Conservation (phyloP, 1,139 yeast species). For the Saccharomyces hybrid region DNA sequence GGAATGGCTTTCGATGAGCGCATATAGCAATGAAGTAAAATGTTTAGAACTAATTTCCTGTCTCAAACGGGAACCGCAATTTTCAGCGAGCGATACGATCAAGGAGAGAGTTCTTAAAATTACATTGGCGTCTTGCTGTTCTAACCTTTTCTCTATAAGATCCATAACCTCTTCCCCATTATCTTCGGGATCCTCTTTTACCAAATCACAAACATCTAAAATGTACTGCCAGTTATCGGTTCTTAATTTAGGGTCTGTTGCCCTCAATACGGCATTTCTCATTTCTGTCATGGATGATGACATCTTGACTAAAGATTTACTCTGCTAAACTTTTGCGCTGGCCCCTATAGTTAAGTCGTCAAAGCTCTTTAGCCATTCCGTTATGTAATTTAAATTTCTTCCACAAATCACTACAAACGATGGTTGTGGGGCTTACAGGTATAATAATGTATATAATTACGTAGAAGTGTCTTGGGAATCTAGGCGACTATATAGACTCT, state of each 20-base stretch:
- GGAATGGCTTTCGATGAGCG: slow-evolving; percentile 47
- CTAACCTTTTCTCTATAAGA: slow-evolving; percentile 45
- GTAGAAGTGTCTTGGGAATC: not conserved
- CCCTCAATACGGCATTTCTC: slow-evolving; percentile 36
- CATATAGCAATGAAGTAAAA: slow-evolving; percentile 53
- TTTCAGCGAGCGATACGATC: slow-evolving; percentile 74
- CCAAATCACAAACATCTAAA: slow-evolving; percentile 75
- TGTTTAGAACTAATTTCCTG: slow-evolving; percentile 70
- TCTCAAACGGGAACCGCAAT: slow-evolving; percentile 84
- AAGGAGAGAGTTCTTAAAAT: slow-evolving; percentile 66
- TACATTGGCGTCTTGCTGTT: slow-evolving; percentile 69
- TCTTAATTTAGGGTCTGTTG: slow-evolving; percentile 77
- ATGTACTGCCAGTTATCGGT: slow-evolving; percentile 81
- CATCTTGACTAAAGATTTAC: not conserved
- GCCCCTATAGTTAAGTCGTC: not conserved
- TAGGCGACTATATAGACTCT: not conserved
- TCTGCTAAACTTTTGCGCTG: not conserved
- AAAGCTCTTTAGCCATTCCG: not conserved
- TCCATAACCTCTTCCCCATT: slow-evolving; percentile 32
- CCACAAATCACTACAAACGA: not conserved
- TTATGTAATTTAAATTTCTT: not conserved
- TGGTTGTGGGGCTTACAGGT: not conserved
- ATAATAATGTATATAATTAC: not conserved
- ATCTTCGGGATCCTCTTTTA: slow-evolving; percentile 65
- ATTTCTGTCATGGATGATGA: slow-evolving; percentile 4